Evolutionary conservation across 108 stramenopile species (phyloP), one percentile per base, ranked within the genome.

Genomic region (Epipyxis sp.): DNA sequence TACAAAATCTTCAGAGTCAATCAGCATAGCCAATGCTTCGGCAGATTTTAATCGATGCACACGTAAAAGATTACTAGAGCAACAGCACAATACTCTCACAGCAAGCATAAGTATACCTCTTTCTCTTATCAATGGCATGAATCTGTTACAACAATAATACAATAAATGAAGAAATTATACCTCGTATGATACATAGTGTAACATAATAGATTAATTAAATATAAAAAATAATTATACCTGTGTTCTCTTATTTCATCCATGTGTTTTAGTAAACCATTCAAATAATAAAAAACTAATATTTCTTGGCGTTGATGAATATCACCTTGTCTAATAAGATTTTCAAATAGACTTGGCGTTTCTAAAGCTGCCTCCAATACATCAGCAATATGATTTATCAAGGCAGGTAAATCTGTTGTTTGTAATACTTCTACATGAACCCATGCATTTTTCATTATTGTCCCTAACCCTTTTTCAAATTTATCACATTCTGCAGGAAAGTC

Each of bases 371-470:
- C 71, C n/a, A 74, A 29, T 6, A 74, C 77, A 59, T 1, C 59
- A 1, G 10, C 77, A 42, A 79, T 61, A 16, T 67, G 69, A 2
- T 61, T 27, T 25, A 80, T 44, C 10, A 84, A 35, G 27, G 79
- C 58, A 34, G 72, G 83, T 13, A 79, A 20, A 41, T 84, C 83
- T 27, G 83, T 84, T 35, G 83, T 84, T 46, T 84, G 83, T 13
- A 71, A 37, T 42, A 79, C 83, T 61, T 84, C 83, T 27, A 69
- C 77, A 58, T 84, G 80, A 27, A 42, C 16, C 83, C 83, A 84
- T 10, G 79, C 83, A 59, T 84, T 84, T 13, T 40, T 34, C 29
- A 84, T 65, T 3, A 77, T 61, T 0, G 50, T 59, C 41, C 80
- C 79, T 45, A 84, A 37, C 1, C 76, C 76, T 40, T 37, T 78